Conservation (phyloP, 1,139 yeast species). For the Suhomyces kunorum region DNA sequence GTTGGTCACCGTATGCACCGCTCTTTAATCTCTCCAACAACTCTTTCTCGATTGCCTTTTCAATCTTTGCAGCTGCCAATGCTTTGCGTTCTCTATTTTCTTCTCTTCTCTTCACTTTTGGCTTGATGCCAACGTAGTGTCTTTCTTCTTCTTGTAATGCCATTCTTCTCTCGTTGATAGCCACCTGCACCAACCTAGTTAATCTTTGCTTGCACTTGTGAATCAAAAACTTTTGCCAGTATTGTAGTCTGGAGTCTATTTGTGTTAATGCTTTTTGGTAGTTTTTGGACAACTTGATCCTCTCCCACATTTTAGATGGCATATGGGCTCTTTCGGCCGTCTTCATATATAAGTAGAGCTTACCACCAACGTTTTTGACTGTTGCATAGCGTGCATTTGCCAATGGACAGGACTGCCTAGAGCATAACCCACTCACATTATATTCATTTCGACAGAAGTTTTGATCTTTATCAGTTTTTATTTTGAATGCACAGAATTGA, state of each 20-base stretch:
- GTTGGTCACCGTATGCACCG: slow-evolving; percentile 98
- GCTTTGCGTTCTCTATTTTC: slow-evolving; percentile 95
- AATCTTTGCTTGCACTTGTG: slow-evolving; percentile 96
- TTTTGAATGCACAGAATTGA: slow-evolving; percentile 85
- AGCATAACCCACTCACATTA: slow-evolving; percentile 88
- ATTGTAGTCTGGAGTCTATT: slow-evolving; percentile 79
- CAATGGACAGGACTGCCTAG: slow-evolving; percentile 90
- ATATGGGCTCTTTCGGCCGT: slow-evolving; percentile 97
- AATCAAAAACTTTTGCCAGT: slow-evolving; percentile 90
- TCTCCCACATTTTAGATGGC: slow-evolving; percentile 92
- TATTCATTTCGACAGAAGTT: slow-evolving; percentile 86
- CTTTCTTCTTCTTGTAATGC: slow-evolving; percentile 91
- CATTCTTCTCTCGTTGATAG: slow-evolving; percentile 91
- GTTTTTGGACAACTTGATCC: slow-evolving; percentile 84
- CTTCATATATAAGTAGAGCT: slow-evolving; percentile 88
- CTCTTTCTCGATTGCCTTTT: slow-evolving; percentile 94
- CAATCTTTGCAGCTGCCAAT: slow-evolving; percentile 92
- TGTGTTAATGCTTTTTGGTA: slow-evolving; percentile 85
- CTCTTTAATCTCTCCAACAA: slow-evolving; percentile 89
- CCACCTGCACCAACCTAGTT: slow-evolving; percentile 92
- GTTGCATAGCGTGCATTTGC: slow-evolving; percentile 97
- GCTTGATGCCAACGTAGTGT: slow-evolving; percentile 87
- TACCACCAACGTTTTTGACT: slow-evolving; percentile 84
- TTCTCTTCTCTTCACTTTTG: slow-evolving; percentile 93
- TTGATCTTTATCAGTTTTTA: slow-evolving; percentile 77